Percentiles rank a stretch among this genome's conserved stretches.
Evolutionary conservation across 2,329 filamentous ascomycete species (phyloP).

Genomic region (Botrytis cinerea): DNA sequence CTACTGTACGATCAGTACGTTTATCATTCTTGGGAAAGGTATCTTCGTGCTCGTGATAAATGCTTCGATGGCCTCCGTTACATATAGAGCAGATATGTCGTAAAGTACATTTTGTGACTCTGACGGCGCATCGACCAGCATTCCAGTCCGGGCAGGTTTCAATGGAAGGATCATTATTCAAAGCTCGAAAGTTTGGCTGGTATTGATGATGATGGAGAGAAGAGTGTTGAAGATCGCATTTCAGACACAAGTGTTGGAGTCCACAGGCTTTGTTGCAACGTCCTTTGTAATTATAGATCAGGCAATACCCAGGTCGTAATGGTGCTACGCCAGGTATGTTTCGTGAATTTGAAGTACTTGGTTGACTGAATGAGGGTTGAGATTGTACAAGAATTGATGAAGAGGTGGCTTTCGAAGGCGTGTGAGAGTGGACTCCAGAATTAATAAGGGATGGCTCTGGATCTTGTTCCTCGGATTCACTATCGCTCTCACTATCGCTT

Average conservation of each 20-base stretch:
- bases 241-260: constrained; percentile 11
- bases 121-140: neutral
- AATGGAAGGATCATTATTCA: neutral
- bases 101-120: constrained; percentile 9
- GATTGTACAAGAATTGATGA: neutral
- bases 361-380: neutral
- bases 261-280: constrained; percentile 10
- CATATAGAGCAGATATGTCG: constrained; percentile 11
- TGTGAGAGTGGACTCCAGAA: neutral
- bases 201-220: constrained; percentile 9
- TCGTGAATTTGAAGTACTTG: neutral
- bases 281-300: constrained; percentile 12
- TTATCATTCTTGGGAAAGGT: neutral
- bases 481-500: neutral
- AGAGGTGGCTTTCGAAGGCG: neutral
- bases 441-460: neutral
- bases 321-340: constrained; percentile 5
- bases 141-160: constrained; percentile 13
- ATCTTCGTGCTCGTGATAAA: constrained; percentile 3
- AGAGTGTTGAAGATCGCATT: constrained; percentile 15
- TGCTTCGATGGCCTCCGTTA: constrained; percentile 1
- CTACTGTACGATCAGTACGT: neutral
- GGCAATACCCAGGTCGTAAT: constrained; percentile 7
- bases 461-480: neutral
- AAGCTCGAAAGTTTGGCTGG: constrained; percentile 9